Evolutionary conservation across 306 rosid species (phyloP).

Genomic region (Ceratonia siliqua): DNA sequence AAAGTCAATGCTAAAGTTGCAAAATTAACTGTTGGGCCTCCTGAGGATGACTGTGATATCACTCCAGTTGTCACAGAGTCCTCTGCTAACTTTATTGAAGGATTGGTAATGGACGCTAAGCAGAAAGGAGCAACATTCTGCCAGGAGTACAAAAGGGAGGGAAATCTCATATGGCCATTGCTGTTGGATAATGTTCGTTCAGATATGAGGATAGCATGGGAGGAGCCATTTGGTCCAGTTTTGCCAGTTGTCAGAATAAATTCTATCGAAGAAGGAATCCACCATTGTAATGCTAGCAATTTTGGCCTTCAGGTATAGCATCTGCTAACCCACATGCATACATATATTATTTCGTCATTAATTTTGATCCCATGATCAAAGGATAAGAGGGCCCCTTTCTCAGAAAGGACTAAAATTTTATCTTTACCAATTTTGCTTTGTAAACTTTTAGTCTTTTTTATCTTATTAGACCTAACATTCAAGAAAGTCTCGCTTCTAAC

Average conservation of each 20-base stretch:
- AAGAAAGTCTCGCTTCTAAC: background rate
- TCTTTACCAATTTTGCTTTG: background rate
- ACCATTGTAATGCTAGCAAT: slow-evolving; percentile 91
- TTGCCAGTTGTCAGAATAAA: slow-evolving; percentile 72
- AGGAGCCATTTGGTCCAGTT: slow-evolving; percentile 91
- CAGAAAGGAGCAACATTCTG: slow-evolving; percentile 84
- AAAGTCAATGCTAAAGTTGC: slow-evolving; percentile 68
- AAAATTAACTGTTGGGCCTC: slow-evolving; percentile 72
- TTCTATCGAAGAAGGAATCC: slow-evolving; percentile 87
- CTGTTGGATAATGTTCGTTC: slow-evolving; percentile 77
- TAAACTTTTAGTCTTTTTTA: background rate
- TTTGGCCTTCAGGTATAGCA: slow-evolving; percentile 80
- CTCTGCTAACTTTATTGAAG: slow-evolving; percentile 81
- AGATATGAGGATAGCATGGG: slow-evolving; percentile 95
- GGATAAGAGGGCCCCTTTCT: background rate
- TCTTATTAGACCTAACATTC: background rate
- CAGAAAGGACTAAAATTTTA: background rate
- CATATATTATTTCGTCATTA: background rate
- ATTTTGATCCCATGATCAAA: background rate
- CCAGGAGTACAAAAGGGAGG: slow-evolving; percentile 78
- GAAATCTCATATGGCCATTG: slow-evolving; percentile 90
- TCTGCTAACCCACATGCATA: background rate
- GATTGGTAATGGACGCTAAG: slow-evolving; percentile 72
- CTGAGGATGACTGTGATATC: slow-evolving; percentile 70
- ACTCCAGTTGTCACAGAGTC: slow-evolving; percentile 84